A percentile compares a stretch with the other conserved stretches of the same genome.
Evolutionary conservation across 352 stramenopile species (phyloP).

Genomic region (Pythium periplocum): DNA sequence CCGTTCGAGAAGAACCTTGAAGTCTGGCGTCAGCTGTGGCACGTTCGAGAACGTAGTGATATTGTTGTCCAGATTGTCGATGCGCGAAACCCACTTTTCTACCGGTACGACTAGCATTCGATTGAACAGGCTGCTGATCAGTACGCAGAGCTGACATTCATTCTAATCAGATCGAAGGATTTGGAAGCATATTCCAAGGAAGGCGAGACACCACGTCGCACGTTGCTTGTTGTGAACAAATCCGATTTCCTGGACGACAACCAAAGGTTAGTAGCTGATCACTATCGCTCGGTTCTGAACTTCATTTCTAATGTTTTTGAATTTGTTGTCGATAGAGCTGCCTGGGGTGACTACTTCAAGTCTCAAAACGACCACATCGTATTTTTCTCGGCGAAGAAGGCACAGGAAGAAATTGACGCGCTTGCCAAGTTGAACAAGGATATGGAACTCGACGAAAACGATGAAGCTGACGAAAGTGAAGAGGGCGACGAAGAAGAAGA

Average conservation of each 20-base stretch:
- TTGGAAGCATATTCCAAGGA: slow-evolving; percentile 94
- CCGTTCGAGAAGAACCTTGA: slow-evolving; percentile 99
- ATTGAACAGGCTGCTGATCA: neutral
- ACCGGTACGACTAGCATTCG: slow-evolving; percentile 43
- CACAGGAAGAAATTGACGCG: slow-evolving; percentile 90
- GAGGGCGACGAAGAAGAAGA: slow-evolving; percentile 31
- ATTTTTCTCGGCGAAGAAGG: slow-evolving; percentile 97
- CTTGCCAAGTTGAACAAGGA: slow-evolving; percentile 59
- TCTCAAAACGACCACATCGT: slow-evolving; percentile 88
- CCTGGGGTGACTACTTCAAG: slow-evolving; percentile 95
- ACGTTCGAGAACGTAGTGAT: slow-evolving; percentile 97
- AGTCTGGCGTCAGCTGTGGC: slow-evolving; percentile 99
- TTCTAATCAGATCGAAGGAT: slow-evolving; percentile 83
- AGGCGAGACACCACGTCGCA: slow-evolving; percentile 82
- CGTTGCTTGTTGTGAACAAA: slow-evolving; percentile 99
- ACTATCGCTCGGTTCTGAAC: neutral
- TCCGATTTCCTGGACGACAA: slow-evolving; percentile 95
- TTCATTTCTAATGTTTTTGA: neutral
- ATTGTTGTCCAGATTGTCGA: slow-evolving; percentile 99
- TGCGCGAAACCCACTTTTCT: slow-evolving; percentile 98
- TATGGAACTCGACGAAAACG: slow-evolving; percentile 16
- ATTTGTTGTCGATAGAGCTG: slow-evolving; percentile 26
- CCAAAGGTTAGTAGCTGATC: slow-evolving; percentile 62
- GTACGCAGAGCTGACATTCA: neutral
- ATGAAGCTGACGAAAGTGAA: slow-evolving; percentile 26